phyloP scores from a whole-genome alignment of 2,329 filamentous ascomycete species.

The Capronia americana region DNA sequence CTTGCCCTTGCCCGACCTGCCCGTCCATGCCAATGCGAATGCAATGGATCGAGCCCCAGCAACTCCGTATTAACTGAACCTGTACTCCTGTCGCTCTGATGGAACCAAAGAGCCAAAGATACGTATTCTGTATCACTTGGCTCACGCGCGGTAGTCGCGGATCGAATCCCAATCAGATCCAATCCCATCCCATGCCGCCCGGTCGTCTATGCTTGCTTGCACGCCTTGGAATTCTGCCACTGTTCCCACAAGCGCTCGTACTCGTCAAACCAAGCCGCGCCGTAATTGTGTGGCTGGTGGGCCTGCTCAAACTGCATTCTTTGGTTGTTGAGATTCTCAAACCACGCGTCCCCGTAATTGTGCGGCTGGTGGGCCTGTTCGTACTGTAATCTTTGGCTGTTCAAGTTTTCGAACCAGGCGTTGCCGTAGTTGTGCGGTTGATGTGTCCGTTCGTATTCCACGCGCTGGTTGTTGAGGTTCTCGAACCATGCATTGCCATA shows the following conservation, averaged over 20 bases:
- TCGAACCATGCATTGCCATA: constrained; percentile 32
- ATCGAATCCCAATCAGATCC: not conserved
- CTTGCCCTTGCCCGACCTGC: too few relatives aligned
- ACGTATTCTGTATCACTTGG: not conserved
- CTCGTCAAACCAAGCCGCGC: constrained; percentile 29
- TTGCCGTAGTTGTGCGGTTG: constrained; percentile 29
- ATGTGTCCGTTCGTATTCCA: constrained; percentile 18
- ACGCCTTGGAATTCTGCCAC: constrained; percentile 26
- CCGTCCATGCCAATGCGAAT: not conserved
- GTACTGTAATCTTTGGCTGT: not conserved
- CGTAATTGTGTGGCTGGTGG: constrained; percentile 26
- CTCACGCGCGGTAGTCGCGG: not conserved
- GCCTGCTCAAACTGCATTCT: constrained; percentile 23
- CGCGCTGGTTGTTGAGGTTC: constrained; percentile 27
- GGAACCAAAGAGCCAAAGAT: not conserved
- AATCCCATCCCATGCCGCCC: not conserved
- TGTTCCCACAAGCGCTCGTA: constrained; percentile 29
- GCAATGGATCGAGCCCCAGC: not conserved
- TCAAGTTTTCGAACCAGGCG: constrained; percentile 32
- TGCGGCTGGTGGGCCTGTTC: constrained; percentile 12
- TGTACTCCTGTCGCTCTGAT: not conserved
- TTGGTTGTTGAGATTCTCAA: constrained; percentile 32
- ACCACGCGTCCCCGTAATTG: constrained; percentile 33
- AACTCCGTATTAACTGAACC: not conserved
- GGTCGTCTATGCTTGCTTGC: constrained; percentile 16